Conservation (phyloP, 2,329 filamentous ascomycete genomes). For the Cladosporium velox region DNA sequence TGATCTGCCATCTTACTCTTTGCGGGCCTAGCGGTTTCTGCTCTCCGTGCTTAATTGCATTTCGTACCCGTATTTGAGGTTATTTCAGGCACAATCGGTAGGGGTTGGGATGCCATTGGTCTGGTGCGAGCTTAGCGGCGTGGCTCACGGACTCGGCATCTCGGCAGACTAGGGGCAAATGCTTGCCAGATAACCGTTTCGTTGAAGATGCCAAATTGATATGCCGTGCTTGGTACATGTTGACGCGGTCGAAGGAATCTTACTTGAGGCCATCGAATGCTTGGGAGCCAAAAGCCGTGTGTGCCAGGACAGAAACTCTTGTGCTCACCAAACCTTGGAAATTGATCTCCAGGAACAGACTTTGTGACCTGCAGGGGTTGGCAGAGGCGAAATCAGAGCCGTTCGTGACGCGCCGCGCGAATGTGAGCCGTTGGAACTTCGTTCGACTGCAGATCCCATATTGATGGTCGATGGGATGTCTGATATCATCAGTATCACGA, state of each 20-base stretch:
- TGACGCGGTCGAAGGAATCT: neutral
- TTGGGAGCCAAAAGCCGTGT: neutral
- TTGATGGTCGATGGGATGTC: neutral
- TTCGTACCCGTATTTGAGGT: neutral
- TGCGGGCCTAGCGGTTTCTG: slow-evolving; percentile 6
- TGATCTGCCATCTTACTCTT: slow-evolving; percentile 10
- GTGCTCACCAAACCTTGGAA: neutral
- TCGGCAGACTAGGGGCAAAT: slow-evolving; percentile 8
- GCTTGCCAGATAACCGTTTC: slow-evolving; percentile 4
- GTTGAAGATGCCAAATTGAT: slow-evolving; percentile 9
- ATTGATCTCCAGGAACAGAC: neutral
- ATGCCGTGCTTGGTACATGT: neutral
- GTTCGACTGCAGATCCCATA: neutral
- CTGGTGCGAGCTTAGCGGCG: slow-evolving; percentile 1
- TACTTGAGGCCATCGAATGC: neutral
- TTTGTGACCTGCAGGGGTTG: neutral
- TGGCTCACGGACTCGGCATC: slow-evolving; percentile 5
- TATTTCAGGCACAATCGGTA: neutral
- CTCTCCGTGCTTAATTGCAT: neutral
- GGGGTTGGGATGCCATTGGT: slow-evolving; percentile 1
- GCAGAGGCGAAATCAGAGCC: neutral
- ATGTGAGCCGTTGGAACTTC: neutral
- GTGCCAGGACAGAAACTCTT: neutral
- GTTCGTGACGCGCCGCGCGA: slow-evolving; percentile 4
- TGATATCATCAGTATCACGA: neutral